Evolutionary conservation across 2,329 filamentous ascomycete genomes (phyloP).

Genomic region (Magnaporthales sp.): DNA sequence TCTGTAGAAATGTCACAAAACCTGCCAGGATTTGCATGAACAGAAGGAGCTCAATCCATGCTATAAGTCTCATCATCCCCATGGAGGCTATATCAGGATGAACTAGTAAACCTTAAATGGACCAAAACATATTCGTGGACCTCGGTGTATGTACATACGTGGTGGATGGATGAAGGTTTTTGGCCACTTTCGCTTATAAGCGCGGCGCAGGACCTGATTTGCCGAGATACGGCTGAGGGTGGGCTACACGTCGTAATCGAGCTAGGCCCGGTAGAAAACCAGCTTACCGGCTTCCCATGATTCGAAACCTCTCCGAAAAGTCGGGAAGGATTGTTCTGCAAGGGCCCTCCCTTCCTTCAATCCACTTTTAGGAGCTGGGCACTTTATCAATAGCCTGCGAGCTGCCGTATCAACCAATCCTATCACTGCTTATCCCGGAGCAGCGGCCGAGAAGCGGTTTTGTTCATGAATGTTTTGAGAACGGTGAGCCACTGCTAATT

Average conservation of each 20-base stretch:
- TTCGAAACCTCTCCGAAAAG: neutral
- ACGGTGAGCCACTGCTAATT: neutral
- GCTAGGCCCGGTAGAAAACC: neutral
- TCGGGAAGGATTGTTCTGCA: neutral
- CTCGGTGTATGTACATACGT: neutral
- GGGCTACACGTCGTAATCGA: neutral
- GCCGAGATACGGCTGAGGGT: neutral
- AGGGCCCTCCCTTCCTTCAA: neutral
- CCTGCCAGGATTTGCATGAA: neutral
- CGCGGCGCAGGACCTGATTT: neutral
- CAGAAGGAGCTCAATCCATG: neutral
- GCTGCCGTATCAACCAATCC: neutral
- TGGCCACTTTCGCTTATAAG: neutral
- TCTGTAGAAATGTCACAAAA: too few species aligned
- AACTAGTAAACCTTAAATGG: too few species aligned
- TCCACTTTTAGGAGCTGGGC: neutral
- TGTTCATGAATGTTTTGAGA: neutral
- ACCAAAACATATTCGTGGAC: too few species aligned
- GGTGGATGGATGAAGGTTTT: neutral
- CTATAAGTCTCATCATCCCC: too few species aligned
- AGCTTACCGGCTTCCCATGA: neutral
- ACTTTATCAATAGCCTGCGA: neutral
- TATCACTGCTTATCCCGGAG: neutral
- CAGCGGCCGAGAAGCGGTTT: neutral
- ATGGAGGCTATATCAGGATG: too few species aligned